Conservation (phyloP, 805 yeast genomes). For the Schwanniomyces polymorphus region DNA sequence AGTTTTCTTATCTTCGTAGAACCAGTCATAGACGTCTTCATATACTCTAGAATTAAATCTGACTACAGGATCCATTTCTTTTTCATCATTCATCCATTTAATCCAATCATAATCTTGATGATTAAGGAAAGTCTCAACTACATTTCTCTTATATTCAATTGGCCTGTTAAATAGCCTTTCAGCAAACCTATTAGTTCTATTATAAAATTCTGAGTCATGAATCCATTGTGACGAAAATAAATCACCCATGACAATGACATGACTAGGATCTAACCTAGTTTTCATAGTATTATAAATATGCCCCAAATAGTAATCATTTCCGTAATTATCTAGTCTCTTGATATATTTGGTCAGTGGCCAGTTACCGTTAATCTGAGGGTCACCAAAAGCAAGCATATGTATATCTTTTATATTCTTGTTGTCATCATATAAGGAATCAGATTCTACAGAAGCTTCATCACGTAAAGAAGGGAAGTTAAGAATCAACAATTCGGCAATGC, state of each 20-base stretch:
- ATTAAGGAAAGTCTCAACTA: slow-evolving; percentile 43
- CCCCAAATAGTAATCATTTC: slow-evolving; percentile 87
- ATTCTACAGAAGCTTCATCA: slow-evolving; percentile 2
- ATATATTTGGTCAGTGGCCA: slow-evolving; percentile 70
- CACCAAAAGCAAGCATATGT: slow-evolving; percentile 82
- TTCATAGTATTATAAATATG: slow-evolving; percentile 75
- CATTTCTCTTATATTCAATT: slow-evolving; percentile 47
- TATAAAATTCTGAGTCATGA: slow-evolving; percentile 77
- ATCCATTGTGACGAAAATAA: slow-evolving; percentile 95
- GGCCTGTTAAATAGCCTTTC: slow-evolving; percentile 69
- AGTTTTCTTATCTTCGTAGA: slow-evolving; percentile 20
- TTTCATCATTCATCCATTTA: slow-evolving; percentile 44
- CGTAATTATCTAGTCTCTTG: slow-evolving; percentile 78
- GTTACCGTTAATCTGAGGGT: slow-evolving; percentile 94
- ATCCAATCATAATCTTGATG: slow-evolving; percentile 61
- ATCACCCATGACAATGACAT: slow-evolving; percentile 91
- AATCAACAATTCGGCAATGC: slow-evolving; percentile 11
- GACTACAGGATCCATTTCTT: slow-evolving; percentile 28
- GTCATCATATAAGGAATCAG: slow-evolving; percentile 10
- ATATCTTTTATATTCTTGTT: slow-evolving; percentile 43
- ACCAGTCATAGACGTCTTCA: slow-evolving; percentile 69
- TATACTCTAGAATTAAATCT: slow-evolving; percentile 42
- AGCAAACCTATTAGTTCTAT: slow-evolving; percentile 73
- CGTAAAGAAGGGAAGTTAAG: slow-evolving; percentile 19
- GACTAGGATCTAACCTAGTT: slow-evolving; percentile 65